These are phyloP conservation scores for Acanthamoeba culbertsoni DNA, from an alignment of 208 protist species.

Conservation along the genomic window DNA sequence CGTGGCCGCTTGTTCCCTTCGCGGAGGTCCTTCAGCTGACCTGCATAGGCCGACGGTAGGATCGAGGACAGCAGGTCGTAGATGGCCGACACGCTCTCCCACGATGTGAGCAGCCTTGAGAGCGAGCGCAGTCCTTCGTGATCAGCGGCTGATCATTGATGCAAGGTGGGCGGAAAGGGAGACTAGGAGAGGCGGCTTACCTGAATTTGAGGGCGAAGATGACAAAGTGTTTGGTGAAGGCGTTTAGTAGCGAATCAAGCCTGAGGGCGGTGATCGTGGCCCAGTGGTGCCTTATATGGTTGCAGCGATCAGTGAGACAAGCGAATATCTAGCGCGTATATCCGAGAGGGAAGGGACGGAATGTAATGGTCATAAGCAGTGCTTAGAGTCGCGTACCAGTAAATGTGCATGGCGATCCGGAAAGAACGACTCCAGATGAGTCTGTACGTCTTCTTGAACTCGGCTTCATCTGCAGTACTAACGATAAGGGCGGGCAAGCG, in stretches of 20 bases:
- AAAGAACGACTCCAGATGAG: neutral
- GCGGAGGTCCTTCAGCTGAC: neutral
- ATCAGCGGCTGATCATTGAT: too few relatives aligned
- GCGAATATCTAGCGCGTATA: neutral
- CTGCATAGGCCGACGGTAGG: neutral
- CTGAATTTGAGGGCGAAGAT: neutral
- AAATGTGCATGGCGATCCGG: neutral
- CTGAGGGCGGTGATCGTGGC: neutral
- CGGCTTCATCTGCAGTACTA: neutral
- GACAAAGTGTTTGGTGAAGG: constrained; percentile 20
- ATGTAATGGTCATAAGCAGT: too few relatives aligned
- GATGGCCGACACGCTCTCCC: constrained; percentile 13
- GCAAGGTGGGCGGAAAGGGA: neutral
- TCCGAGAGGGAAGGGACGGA: neutral
- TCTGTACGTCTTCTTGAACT: neutral
- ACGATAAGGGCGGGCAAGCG: too few relatives aligned
- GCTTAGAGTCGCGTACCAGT: too few relatives aligned
- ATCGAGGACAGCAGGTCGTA: neutral
- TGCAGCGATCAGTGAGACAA: neutral
- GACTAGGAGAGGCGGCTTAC: neutral
- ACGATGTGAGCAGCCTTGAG: neutral
- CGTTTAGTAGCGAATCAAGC: neutral
- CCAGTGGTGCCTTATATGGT: neutral
- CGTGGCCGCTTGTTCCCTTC: neutral
- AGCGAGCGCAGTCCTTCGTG: too few relatives aligned